Conservation (phyloP, 805 yeast genomes). For the Metschnikowia koreensis region DNA sequence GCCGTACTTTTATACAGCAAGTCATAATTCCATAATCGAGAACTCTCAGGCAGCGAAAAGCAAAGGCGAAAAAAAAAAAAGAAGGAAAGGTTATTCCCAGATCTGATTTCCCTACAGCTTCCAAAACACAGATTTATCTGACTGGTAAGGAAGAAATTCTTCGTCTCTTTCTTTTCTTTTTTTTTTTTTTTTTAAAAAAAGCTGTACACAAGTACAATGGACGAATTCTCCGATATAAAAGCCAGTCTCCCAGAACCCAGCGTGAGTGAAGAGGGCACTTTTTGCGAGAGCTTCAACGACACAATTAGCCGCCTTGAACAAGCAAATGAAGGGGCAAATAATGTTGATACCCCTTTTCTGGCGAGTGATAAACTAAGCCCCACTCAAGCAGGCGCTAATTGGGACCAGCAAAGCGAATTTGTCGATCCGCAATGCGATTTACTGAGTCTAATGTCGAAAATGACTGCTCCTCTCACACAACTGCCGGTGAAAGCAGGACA, state of each 20-base stretch:
- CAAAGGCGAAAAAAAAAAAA: too few relatives aligned
- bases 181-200: too few relatives aligned
- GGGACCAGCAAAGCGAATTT: slow-evolving; percentile 1
- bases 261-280: slow-evolving; percentile 12
- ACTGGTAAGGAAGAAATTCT: too few relatives aligned
- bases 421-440: background rate
- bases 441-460: background rate
- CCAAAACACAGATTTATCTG: too few relatives aligned
- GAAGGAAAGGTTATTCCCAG: too few relatives aligned
- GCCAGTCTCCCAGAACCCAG: slow-evolving; percentile 8
- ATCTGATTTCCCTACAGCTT: too few relatives aligned
- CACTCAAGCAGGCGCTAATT: background rate
- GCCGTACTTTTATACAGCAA: too few relatives aligned
- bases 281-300: slow-evolving; percentile 11
- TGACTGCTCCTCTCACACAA: background rate
- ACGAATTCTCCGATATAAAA: background rate
- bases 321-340: background rate
- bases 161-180: too few relatives aligned
- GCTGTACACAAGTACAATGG: background rate
- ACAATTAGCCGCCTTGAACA: slow-evolving; percentile 5
- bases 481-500: too few relatives aligned
- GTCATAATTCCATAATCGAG: too few relatives aligned
- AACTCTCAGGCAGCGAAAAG: too few relatives aligned
- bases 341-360: too few relatives aligned
- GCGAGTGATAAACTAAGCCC: background rate